phyloP scores from a whole-genome alignment of 805 yeast genomes.

The Pichia exigua region DNA sequence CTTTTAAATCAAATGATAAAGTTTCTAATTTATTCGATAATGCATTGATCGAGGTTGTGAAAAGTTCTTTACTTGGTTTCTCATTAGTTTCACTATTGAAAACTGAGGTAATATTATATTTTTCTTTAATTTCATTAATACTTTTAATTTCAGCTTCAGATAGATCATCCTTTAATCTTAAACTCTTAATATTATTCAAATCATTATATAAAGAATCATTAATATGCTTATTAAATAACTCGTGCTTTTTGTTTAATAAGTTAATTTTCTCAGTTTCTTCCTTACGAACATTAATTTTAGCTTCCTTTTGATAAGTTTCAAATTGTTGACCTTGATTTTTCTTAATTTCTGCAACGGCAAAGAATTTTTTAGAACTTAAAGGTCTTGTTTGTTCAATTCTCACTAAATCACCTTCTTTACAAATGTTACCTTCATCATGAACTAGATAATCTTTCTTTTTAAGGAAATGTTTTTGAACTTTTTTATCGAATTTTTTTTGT shows the following conservation, averaged over 20 bases:
- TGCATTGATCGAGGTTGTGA: conserved; percentile 19
- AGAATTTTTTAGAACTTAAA: conserved; percentile 68
- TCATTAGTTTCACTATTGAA: conserved; percentile 20
- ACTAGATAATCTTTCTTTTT: conserved; percentile 79
- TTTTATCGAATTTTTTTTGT: conserved; percentile 61
- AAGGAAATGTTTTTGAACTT: conserved; percentile 66
- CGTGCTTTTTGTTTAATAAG: conserved; percentile 47
- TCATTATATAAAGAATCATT: conserved; percentile 26
- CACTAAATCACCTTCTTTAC: conserved; percentile 93
- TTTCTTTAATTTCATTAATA: conserved; percentile 30
- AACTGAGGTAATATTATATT: conserved; percentile 21
- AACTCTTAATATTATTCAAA: conserved; percentile 16
- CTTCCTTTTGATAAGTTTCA: conserved; percentile 67
- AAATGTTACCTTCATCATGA: conserved; percentile 87
- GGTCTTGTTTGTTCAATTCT: conserved; percentile 89
- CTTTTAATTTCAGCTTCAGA: conserved; percentile 29
- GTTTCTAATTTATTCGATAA: conserved; percentile 17
- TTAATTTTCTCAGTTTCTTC: conserved; percentile 56
- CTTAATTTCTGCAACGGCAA: conserved; percentile 89
- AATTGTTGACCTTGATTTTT: conserved; percentile 87
- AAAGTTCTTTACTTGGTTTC: conserved; percentile 20
- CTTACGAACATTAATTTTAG: conserved; percentile 54
- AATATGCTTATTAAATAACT: conserved; percentile 18
- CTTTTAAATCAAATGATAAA: conserved; percentile 16
- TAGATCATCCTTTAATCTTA: conserved; percentile 14